These are phyloP conservation scores for Blastobotrys indianensis DNA, from an alignment of 1,139 yeast species.

Conservation along the genomic window DNA sequence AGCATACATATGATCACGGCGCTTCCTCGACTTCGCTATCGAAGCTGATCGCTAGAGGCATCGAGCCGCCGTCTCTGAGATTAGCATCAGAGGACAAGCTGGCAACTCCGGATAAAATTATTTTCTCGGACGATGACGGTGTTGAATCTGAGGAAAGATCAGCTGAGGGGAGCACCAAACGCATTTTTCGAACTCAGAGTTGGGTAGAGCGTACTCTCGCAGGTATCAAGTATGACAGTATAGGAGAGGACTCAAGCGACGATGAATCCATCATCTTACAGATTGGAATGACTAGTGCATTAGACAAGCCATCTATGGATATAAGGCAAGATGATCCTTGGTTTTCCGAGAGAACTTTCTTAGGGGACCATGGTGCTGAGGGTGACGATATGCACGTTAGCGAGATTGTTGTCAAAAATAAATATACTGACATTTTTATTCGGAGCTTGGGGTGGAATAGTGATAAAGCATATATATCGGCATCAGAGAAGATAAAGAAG, in stretches of 20 bases:
- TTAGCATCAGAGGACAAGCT: background rate
- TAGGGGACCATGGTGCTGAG: conserved; percentile 15
- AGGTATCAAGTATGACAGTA: background rate
- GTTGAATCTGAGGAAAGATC: background rate
- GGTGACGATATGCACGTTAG: conserved; percentile 16
- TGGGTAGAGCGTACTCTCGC: background rate
- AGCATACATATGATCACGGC: conserved; percentile 14
- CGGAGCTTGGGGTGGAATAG: conserved; percentile 25
- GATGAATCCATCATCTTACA: conserved; percentile 14
- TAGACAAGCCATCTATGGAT: conserved; percentile 9
- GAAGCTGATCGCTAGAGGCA: conserved; percentile 10
- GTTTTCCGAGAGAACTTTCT: conserved; percentile 12
- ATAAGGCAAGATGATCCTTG: conserved; percentile 12
- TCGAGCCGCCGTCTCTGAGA: conserved; percentile 3
- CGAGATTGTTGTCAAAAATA: conserved; percentile 17
- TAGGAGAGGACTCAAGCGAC: background rate
- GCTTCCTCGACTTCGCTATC: conserved; percentile 12
- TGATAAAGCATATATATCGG: conserved; percentile 6
- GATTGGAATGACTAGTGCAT: conserved; percentile 14
- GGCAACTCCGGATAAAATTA: background rate
- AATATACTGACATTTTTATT: conserved; percentile 24
- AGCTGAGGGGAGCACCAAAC: background rate
- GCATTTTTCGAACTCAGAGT: background rate
- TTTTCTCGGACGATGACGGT: background rate
- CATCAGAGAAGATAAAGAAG: conserved; percentile 15